A percentile compares a stretch with the other conserved stretches of the same genome.
Evolutionary conservation across 2,329 filamentous ascomycete genomes (phyloP).

Genomic region (Bipolaris sorokiniana): DNA sequence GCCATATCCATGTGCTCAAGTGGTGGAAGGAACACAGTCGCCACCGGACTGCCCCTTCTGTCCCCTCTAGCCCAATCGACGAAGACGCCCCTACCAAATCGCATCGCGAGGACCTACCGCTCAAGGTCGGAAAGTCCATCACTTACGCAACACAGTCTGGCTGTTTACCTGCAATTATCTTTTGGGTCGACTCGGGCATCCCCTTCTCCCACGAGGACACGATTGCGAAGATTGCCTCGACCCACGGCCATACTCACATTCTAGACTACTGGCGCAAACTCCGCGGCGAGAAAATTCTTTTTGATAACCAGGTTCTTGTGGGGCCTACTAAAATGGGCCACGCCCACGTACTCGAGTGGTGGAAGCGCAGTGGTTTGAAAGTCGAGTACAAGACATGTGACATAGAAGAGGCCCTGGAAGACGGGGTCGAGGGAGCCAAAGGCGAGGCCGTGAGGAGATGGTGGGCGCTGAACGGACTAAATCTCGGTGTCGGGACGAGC

Average conservation of each 20-base stretch:
- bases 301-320: constrained; percentile 82
- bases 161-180: constrained; percentile 75
- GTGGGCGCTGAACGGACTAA: constrained; percentile 87
- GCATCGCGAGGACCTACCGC: constrained; percentile 51
- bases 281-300: constrained; percentile 77
- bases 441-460: constrained; percentile 77
- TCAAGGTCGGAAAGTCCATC: constrained; percentile 85
- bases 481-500: constrained; percentile 79
- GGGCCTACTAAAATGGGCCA: constrained; percentile 88
- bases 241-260: constrained; percentile 82
- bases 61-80: constrained; percentile 18
- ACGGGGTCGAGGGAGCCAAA: constrained; percentile 72
- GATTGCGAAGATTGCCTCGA: constrained; percentile 82
- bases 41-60: constrained; percentile 43
- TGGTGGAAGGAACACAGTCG: constrained; percentile 85
- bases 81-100: constrained; percentile 22
- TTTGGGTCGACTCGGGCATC: constrained; percentile 86
- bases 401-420: constrained; percentile 92
- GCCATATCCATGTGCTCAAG: constrained; percentile 83
- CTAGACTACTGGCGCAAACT: constrained; percentile 81
- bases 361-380: constrained; percentile 75
- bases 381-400: constrained; percentile 96
- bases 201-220: constrained; percentile 79
- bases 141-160: constrained; percentile 84
- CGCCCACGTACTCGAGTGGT: constrained; percentile 87